These are phyloP conservation scores for Penicillium oxalicum DNA, from an alignment of 2,329 filamentous ascomycete species.

Conservation along the genomic window DNA sequence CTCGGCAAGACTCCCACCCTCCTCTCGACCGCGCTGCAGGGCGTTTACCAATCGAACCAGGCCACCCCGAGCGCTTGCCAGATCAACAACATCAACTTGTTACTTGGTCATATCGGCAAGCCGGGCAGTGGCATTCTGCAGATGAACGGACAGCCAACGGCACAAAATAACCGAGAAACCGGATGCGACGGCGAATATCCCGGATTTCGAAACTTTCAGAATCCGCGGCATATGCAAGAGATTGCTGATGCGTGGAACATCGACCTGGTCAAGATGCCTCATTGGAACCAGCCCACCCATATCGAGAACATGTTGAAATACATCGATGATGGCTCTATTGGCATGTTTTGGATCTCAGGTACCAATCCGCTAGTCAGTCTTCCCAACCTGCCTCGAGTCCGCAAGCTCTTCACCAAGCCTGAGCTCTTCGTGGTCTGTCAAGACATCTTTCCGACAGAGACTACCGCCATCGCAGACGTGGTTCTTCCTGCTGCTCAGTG, in stretches of 20 bases:
- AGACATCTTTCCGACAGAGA: not conserved
- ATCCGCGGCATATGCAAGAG: not conserved
- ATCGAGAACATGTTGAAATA: not conserved
- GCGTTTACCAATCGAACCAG: not conserved
- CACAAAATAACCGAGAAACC: not conserved
- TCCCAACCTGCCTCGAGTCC: not conserved
- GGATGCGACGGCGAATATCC: not conserved
- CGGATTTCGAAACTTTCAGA: not conserved
- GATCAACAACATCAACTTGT: not conserved
- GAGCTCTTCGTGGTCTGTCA: not conserved
- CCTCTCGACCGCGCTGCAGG: not conserved
- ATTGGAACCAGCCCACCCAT: not conserved
- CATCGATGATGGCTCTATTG: not conserved
- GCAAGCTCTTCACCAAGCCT: not conserved
- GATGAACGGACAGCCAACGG: not conserved
- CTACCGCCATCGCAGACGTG: not conserved
- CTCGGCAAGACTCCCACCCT: not conserved
- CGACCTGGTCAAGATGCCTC: not conserved
- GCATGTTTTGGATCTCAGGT: not conserved
- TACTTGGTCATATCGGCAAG: not conserved
- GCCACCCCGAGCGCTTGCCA: not conserved
- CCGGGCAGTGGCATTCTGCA: not conserved
- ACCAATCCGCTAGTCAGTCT: not conserved
- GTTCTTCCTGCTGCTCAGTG: not conserved
- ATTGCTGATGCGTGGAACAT: not conserved